Evolutionary conservation across 371 early-diverging fungal species (phyloP), one percentile per base, ranked within the genome.

Genomic region (Saksenaea vasiformis): DNA sequence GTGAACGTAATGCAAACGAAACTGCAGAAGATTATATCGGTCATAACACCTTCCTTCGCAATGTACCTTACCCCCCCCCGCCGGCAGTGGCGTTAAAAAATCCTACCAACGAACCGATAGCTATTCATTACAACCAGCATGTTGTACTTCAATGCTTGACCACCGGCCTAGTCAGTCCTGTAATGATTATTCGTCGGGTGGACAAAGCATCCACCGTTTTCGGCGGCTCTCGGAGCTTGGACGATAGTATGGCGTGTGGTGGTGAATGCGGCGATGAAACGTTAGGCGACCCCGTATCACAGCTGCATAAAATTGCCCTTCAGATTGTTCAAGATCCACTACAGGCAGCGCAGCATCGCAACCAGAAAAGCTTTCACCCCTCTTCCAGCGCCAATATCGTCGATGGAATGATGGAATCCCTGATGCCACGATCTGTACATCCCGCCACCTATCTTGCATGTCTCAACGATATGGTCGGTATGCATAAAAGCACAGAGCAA

Each of bases 241-340:
- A 47, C 22, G 51, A 47, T 11, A 47, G 19, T 10, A 47, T 47
- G n/a, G 27, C 57, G 11, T 22, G 31, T 22, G 68, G 68, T 9
- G 68, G 68, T 14, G 68, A 68, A 28, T 63, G 56, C 35, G 60
- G 56, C 13, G 66, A 74, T 54, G 74, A 73, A 31, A 43, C 58
- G 7, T 36, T 68, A 1, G 68, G 68, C n/a, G 68, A 68, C 61
- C 90, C 92, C 0, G 87, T 93, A 0, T 89, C 89, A 9, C 93
- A 92, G 72, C 76, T 93, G 56, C 92, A 93, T 79, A 92, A 92
- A 73, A 86, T 92, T 3, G 90, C 91, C 1, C 87, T 93, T 67
- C 87, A 92, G 74, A 77, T 90, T 55, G 74, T 77, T n/a, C 69
- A 72, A 28, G 64, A 70, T 13, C 57, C 66, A 36, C 56, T 62